Evolutionary conservation across 345 rosid species (phyloP).

Genomic region (Citrus reticulata): DNA sequence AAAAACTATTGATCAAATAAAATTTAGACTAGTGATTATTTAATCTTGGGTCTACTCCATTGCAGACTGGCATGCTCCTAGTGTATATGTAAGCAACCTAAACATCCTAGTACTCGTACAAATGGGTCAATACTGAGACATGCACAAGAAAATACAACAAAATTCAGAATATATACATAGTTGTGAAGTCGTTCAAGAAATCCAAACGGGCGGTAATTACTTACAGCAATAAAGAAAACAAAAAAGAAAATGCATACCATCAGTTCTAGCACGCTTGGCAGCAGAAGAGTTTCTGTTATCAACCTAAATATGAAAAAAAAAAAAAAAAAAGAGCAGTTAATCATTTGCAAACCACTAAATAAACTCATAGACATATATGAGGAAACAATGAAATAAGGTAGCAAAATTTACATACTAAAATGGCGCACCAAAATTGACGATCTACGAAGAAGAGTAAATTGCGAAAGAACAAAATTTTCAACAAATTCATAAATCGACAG

Average conservation of each 20-base stretch:
- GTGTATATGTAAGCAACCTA: background rate
- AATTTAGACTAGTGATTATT: background rate
- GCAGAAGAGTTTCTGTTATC: constrained; percentile 96
- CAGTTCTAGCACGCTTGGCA: constrained; percentile 96
- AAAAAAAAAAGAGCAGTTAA: background rate
- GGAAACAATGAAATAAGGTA: background rate
- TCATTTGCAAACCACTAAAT: background rate
- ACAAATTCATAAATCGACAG: too few relatives aligned
- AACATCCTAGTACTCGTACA: background rate
- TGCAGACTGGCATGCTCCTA: background rate
- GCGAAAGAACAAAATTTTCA: background rate
- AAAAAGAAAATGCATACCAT: constrained; percentile 45
- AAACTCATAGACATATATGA: background rate
- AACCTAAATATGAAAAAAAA: constrained; percentile 43
- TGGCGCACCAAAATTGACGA: background rate
- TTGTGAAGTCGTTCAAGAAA: background rate
- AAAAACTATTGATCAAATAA: background rate
- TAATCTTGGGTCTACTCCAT: background rate
- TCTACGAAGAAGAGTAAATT: background rate
- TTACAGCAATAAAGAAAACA: background rate
- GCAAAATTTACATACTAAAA: background rate
- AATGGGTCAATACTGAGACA: background rate
- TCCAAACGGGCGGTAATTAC: background rate
- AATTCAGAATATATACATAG: too few relatives aligned
- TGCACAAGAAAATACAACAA: background rate